Conservation (phyloP, 805 yeast genomes). For the Saccharomycopsis microspora region DNA sequence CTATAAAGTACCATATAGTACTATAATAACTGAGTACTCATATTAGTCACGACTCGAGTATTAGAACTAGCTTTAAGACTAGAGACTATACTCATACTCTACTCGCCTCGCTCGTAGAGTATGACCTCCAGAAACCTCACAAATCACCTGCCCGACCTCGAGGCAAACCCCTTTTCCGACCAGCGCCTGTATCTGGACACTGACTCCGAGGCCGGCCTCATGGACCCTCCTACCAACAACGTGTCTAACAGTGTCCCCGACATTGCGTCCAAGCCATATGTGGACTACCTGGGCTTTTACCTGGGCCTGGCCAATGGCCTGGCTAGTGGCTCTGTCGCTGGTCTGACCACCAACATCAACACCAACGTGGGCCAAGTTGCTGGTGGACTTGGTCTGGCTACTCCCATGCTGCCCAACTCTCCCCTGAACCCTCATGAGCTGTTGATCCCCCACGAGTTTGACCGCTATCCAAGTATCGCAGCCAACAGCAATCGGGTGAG, state of each 20-base stretch:
- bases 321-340: constrained; percentile 18
- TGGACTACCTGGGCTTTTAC: constrained; percentile 32
- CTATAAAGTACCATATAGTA: too few relatives aligned
- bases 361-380: constrained; percentile 11
- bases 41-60: too few relatives aligned
- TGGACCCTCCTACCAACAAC: not conserved
- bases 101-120: not conserved
- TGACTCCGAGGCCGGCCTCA: constrained; percentile 6
- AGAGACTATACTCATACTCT: not conserved
- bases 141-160: constrained; percentile 21
- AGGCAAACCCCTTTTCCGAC: constrained; percentile 19
- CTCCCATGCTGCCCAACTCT: constrained; percentile 15
- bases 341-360: constrained; percentile 17
- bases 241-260: constrained; percentile 4
- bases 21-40: too few relatives aligned
- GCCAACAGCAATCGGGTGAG: constrained; percentile 43
- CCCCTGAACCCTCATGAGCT: constrained; percentile 20
- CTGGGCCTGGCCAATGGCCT: constrained; percentile 25
- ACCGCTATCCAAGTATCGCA: constrained; percentile 53
- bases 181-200: constrained; percentile 17
- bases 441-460: constrained; percentile 43
- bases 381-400: constrained; percentile 44
- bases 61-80: too few relatives aligned
- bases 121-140: constrained; percentile 25
- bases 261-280: constrained; percentile 23